Base-by-base conservation (phyloP, 2,329 filamentous ascomycete species). In the Ramichloridium luteum region DNA sequence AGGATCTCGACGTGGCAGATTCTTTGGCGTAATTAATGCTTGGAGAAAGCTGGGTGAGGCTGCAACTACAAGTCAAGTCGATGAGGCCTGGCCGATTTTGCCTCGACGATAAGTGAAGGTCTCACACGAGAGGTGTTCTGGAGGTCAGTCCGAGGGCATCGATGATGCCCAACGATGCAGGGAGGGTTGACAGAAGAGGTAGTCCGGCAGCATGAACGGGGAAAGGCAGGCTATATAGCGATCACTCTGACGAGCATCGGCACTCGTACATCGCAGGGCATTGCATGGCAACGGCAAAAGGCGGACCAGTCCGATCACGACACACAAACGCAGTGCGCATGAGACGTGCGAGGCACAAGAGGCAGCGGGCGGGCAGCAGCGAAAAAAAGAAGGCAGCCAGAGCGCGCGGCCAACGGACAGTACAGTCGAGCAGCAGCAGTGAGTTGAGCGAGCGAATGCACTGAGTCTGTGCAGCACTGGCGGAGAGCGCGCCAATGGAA, bases 401-500 rank as follows among this genome's bases (percentile, higher is more conserved):
- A n/a, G n/a, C n/a, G n/a, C n/a, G n/a, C n/a, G n/a, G n/a, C n/a
- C n/a, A n/a, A n/a, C n/a, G n/a, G n/a, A n/a, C n/a, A n/a, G n/a
- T n/a, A n/a, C n/a, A n/a, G n/a, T n/a, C n/a, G n/a, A n/a, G n/a
- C n/a, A n/a, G n/a, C n/a, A n/a, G n/a, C n/a, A n/a, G n/a, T n/a
- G n/a, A n/a, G n/a, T n/a, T n/a, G n/a, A n/a, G n/a, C n/a, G n/a
- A n/a, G n/a, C n/a, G n/a, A n/a, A n/a, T n/a, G n/a, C n/a, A n/a
- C n/a, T n/a, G n/a, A n/a, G n/a, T n/a, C n/a, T n/a, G n/a, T n/a
- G n/a, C 23, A 28, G 40, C 46, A 40, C 43, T 41, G 46, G 49
- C 30, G 40, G 40, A 45, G 39, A 40, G 47, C 44, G 42, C 46
- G 41, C 46, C 44, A 42, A 33, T 37, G 39, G 44, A 42, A 30